Conservation (phyloP, 495 filamentous ascomycete genomes). For the Extremus antarcticus region DNA sequence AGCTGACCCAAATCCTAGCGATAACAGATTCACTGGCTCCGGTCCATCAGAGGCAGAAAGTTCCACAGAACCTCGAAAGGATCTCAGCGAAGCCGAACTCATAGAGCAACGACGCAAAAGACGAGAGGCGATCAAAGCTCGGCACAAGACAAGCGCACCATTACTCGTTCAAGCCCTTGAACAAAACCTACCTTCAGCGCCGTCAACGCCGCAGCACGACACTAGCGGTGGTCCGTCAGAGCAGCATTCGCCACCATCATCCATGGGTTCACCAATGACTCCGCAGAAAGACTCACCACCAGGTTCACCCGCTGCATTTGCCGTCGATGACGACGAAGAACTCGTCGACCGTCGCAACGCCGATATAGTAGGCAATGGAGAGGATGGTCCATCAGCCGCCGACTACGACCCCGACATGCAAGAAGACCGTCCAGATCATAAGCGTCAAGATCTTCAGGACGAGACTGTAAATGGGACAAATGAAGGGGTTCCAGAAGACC, state of each 20-base stretch:
- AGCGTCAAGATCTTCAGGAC: slow-evolving; percentile 40
- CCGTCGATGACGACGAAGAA: slow-evolving; percentile 49
- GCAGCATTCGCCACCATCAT: slow-evolving; percentile 15
- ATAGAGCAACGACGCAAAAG: slow-evolving; percentile 78
- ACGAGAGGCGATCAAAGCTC: slow-evolving; percentile 81
- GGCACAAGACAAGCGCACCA: slow-evolving; percentile 60
- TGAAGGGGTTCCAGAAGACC: not conserved
- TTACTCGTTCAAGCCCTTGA: slow-evolving; percentile 58
- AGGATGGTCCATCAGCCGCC: slow-evolving; percentile 79
- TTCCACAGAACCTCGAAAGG: not conserved
- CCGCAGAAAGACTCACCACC: slow-evolving; percentile 39
- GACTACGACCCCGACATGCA: slow-evolving; percentile 97
- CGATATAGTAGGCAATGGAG: slow-evolving; percentile 37
- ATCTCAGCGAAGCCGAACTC: slow-evolving; percentile 50
- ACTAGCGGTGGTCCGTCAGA: slow-evolving; percentile 7
- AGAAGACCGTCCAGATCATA: slow-evolving; percentile 68
- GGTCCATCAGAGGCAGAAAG: not conserved
- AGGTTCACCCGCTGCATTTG: slow-evolving; percentile 45
- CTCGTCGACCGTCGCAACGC: slow-evolving; percentile 42
- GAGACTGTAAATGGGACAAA: not conserved
- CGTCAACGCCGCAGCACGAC: slow-evolving; percentile 10
- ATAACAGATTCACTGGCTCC: not conserved
- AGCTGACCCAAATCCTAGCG: not conserved
- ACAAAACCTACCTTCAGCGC: slow-evolving; percentile 11
- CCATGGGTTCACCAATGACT: slow-evolving; percentile 33